Evolutionary conservation across 768 basidiomycete species (phyloP).

Genomic region (Boletus sensibilis): DNA sequence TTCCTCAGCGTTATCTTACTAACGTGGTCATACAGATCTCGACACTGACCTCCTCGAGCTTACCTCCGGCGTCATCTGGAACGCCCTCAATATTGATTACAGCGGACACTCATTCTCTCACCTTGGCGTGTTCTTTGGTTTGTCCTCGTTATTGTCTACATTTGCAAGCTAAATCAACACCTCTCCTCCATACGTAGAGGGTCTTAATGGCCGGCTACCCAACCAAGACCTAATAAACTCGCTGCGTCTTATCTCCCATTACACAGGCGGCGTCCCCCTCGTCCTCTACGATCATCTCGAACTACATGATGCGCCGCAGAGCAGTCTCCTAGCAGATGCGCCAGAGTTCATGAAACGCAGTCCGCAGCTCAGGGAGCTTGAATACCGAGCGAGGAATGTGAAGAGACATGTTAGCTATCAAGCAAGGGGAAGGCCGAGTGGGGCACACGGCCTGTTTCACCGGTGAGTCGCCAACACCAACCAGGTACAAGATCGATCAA

Average conservation of each 20-base stretch:
- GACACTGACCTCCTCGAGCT: slow-evolving; percentile 59
- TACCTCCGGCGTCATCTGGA: slow-evolving; percentile 91
- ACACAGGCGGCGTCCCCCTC: slow-evolving; percentile 74
- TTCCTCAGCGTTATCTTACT: neutral
- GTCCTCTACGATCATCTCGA: slow-evolving; percentile 79
- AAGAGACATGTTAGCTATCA: slow-evolving; percentile 70
- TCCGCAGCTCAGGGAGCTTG: slow-evolving; percentile 49
- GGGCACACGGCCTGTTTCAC: slow-evolving; percentile 88
- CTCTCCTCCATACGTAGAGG: slow-evolving; percentile 55
- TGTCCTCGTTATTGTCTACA: slow-evolving; percentile 20
- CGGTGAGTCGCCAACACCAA: slow-evolving; percentile 47
- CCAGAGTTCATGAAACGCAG: slow-evolving; percentile 44
- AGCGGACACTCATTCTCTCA: slow-evolving; percentile 96
- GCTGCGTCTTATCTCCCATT: slow-evolving; percentile 65
- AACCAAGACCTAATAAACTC: slow-evolving; percentile 96
- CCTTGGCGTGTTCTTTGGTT: slow-evolving; percentile 92
- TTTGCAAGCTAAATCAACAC: slow-evolving; percentile 1
- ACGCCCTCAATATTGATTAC: slow-evolving; percentile 91
- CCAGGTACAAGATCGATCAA: neutral
- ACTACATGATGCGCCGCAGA: slow-evolving; percentile 38
- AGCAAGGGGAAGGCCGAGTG: slow-evolving; percentile 77
- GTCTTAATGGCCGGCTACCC: slow-evolving; percentile 89
- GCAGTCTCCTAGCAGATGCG: slow-evolving; percentile 42
- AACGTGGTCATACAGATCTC: slow-evolving; percentile 48
- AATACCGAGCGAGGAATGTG: slow-evolving; percentile 63